phyloP scores from a whole-genome alignment of 2,329 filamentous ascomycete genomes.

The Fusarium penzigii region DNA sequence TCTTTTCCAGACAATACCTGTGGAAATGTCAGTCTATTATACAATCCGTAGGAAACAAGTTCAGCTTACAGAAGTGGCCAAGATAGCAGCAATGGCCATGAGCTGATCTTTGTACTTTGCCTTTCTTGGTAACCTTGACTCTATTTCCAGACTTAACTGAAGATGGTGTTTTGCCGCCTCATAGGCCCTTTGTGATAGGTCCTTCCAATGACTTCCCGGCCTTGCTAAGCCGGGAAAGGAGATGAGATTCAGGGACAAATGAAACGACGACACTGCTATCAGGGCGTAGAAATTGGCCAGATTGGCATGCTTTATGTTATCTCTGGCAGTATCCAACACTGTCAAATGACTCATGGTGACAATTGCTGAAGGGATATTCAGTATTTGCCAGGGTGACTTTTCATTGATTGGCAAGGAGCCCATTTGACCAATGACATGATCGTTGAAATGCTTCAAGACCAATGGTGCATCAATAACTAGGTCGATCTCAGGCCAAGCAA shows the following conservation, averaged over 20 bases:
- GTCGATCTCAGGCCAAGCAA: slow-evolving; percentile 19
- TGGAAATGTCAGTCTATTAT: fast-evolving
- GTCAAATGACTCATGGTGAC: slow-evolving; percentile 25
- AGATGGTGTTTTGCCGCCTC: slow-evolving; percentile 26
- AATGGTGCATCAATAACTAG: slow-evolving; percentile 18
- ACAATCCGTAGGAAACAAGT: fast-evolving
- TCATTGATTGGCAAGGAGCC: slow-evolving; percentile 24
- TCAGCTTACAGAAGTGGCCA: slow-evolving; percentile 18
- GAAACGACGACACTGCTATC: slow-evolving; percentile 20
- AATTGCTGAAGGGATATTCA: slow-evolving; percentile 19
- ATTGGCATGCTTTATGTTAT: slow-evolving; percentile 21
- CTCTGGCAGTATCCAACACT: slow-evolving; percentile 11
- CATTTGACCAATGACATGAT: slow-evolving; percentile 25
- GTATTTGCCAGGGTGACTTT: slow-evolving; percentile 22
- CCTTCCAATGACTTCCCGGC: slow-evolving; percentile 13
- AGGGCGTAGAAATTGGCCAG: slow-evolving; percentile 19
- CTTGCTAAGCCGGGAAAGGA: slow-evolving; percentile 8
- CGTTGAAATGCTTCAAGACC: slow-evolving; percentile 20
- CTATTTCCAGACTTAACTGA: slow-evolving; percentile 19
- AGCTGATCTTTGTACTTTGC: slow-evolving; percentile 26
- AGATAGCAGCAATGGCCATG: slow-evolving; percentile 20
- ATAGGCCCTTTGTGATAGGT: slow-evolving; percentile 10
- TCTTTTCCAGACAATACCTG: slow-evolving; percentile 20
- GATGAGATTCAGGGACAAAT: slow-evolving; percentile 14
- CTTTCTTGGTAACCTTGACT: slow-evolving; percentile 17